Base-by-base conservation (phyloP, 768 basidiomycete species). In the Dendrothele bispora region DNA sequence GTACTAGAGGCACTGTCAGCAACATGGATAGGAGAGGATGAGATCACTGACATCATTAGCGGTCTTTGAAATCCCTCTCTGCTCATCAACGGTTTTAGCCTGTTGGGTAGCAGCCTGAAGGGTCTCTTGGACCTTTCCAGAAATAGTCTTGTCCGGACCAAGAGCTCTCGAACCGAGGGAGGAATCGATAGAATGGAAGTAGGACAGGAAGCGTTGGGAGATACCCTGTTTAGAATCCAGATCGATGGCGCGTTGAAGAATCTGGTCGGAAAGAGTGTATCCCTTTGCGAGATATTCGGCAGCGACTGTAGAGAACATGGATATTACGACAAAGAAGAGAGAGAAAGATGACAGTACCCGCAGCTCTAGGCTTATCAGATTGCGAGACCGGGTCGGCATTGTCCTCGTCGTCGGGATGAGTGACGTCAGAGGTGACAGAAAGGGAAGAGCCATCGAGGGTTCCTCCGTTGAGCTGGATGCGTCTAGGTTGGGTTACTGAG, bases 261-360 rank as follows among this genome's bases (percentile, higher is more conserved):
- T 78, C 39, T 74, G 61, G 61, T 98, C 95, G 15, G 84, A 82
- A 22, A 98, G 77, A 42, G 60, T 59, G 69, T 98, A 98, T 2
- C 95, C 97, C 60, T 81, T 83, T 2, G 95, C 92, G 37, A 99
- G 80, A 66, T 95, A 92, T 65, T 98, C 95, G 24, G 95, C 95
- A 22, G 89, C 88, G 59, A 97, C 91, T 83, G 61, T 51, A 48
- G 52, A 24, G 3, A 34, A 4, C 14, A 30, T 28, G 21, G 32
- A 17, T 58, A 17, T 40, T 48, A 49, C 18, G 25, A 18, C 15
- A 25, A 11, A 20, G 10, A 35, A 14, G 14, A 15, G 18, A 27
- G 29, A 25, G 28, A 18, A 11, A 12, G 12, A 29, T 17, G 1
- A 15, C 1, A 84, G 57, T 56, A 89, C 88, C 91, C 37, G 83